These are phyloP conservation scores for Fusarium begoniae DNA, from an alignment of 2,329 filamentous ascomycete genomes.

Conservation along the genomic window DNA sequence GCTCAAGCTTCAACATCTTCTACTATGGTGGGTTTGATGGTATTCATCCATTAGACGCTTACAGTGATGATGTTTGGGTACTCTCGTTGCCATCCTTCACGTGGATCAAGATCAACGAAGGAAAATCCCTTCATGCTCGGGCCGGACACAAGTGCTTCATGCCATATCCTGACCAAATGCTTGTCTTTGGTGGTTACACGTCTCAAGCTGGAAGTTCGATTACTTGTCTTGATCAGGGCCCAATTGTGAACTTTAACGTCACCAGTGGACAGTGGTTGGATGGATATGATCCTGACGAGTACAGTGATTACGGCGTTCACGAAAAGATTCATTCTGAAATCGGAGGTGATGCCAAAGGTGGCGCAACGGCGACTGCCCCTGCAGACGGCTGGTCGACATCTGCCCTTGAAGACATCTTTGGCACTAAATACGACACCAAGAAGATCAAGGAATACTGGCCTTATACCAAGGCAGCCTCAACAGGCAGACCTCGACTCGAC, in stretches of 20 bases:
- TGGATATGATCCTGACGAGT: conserved; percentile 72
- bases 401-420: conserved; percentile 63
- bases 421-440: conserved; percentile 60
- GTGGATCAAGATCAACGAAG: conserved; percentile 69
- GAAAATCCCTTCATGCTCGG: conserved; percentile 64
- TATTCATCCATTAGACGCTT: conserved; percentile 49
- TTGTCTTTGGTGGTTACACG: conserved; percentile 75
- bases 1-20: conserved; percentile 82
- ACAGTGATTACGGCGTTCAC: conserved; percentile 75
- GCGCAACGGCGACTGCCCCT: conserved; percentile 75
- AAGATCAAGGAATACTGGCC: conserved; percentile 70
- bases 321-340: conserved; percentile 70
- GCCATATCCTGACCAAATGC: conserved; percentile 82
- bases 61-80: conserved; percentile 79
- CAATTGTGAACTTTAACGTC: conserved; percentile 76
- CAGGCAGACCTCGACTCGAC: conserved; percentile 31
- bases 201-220: conserved; percentile 39
- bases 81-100: conserved; percentile 82
- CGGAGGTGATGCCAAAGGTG: conserved; percentile 72
- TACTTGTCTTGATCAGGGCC: conserved; percentile 60
- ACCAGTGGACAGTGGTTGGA: conserved; percentile 74
- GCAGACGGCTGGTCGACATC: conserved; percentile 64
- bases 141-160: conserved; percentile 80
- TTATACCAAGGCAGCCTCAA: conserved; percentile 54
- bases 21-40: conserved; percentile 82